Base-by-base conservation (phyloP, 345 rosid genomes). In the Hypericum perforatum region DNA sequence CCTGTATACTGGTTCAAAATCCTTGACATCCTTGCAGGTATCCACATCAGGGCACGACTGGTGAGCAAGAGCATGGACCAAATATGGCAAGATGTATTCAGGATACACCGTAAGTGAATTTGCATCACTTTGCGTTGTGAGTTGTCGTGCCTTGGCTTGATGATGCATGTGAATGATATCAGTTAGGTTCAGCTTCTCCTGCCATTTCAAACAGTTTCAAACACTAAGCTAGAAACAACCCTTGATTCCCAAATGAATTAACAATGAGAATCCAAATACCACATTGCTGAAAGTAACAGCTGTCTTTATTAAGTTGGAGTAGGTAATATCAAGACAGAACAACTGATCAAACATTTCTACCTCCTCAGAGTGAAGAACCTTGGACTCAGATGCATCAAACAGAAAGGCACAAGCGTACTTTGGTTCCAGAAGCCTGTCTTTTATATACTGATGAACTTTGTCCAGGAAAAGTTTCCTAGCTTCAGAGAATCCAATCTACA, bases 381-480 rank as follows among this genome's bases (percentile, higher is more conserved):
- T 75, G 14, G 74, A 62, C 60, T 72, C 89, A 58, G 66, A 53
- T 43, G 65, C 62, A 52, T 69, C 66, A 67, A 83, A 84, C 63
- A 84, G 47, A 67, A 85, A 85, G 45, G 96, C 82, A 77, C 89
- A 78, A 38, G 84, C 95, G 76, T 88, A 92, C 72, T 80, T 92
- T 44, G 80, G 78, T 70, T 88, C 98, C 75, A 88, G 65, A 65
- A 74, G 74, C 16, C 91, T 77, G 60, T 92, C 98, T 79, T 88
- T 88, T 54, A 85, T 60, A 66, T 85, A 88, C 59, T 88, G 96
- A 72, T 92, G 82, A 63, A 92, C 87, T 81, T 92, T 92, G 72
- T 68, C 63, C 41, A 92, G 81, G 64, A 88, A 82, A 45, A 67
- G 60, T 64, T 78, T 85, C 74, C 73, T 83, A 66, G 84, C 98